Base-by-base conservation (phyloP, 1,284 basidiomycete species). In the Malassezia vespertilionis region DNA sequence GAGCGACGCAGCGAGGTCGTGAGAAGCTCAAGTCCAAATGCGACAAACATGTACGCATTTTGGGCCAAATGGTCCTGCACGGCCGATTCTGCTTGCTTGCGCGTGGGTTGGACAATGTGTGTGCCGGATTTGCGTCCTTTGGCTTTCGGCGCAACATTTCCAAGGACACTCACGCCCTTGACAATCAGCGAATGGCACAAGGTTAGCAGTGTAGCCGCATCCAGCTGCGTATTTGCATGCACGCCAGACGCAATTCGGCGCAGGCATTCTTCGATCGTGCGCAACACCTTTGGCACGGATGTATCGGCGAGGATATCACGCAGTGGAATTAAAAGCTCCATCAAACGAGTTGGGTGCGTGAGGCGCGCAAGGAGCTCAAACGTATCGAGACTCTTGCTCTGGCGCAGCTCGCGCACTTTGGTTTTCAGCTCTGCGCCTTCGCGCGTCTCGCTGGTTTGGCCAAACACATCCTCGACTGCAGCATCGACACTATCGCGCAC, bases 401-500 rank as follows among this genome's bases (percentile, higher is more conserved):
- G 59, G 46, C 59, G 54, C 33, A 70, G 53, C 46, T 70, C 67
- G 31, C 57, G 52, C 26, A 56, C 53, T 24, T 87, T 93, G 14
- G 88, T 91, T 75, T 83, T 87, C 79, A 89, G 93, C 21, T 84
- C 90, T 58, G 91, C 87, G 3, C 82, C 78, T 40, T 82, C 80
- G 0, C 86, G 83, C 63, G 96, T 88, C 69, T 87, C 86, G 9
- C 84, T 86, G 0, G 88, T 90, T 63, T 87, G 82, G 12, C 91
- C 91, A 65, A 96, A 96, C 43, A 96, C 79, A 46, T 96, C 91
- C 64, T 96, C 91, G 1, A 84, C 81, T 2, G 88, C 82, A 27
- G 95, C 75, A 61, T 84, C 79, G 35, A 90, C 82, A 52, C 83
- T 83, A 15, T 78, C 77, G 60, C 93, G 88, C 0, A 95, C 76